These are phyloP conservation scores for Pythium utonaiense DNA, from an alignment of 352 stramenopile genomes.

Conservation along the genomic window DNA sequence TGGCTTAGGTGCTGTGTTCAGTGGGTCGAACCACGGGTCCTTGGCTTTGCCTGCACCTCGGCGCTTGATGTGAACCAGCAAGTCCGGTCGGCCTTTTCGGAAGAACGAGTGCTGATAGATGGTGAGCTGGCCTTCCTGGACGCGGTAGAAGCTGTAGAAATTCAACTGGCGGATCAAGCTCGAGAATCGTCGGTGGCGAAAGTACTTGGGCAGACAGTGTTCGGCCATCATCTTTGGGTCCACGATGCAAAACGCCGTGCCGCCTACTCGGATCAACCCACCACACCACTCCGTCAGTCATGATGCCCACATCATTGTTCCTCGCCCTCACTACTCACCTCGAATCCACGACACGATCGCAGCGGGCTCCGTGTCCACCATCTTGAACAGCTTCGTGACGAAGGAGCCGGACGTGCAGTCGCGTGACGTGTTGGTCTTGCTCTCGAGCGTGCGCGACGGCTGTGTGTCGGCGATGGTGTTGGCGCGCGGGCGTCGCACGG, in stretches of 20 bases:
- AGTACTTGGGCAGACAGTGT: conserved; percentile 89
- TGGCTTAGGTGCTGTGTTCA: conserved; percentile 23
- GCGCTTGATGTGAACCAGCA: conserved; percentile 84
- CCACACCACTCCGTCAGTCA: too few relatives aligned
- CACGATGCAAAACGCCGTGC: conserved; percentile 90
- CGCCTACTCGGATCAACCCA: conserved; percentile 33
- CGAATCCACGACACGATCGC: conserved; percentile 80
- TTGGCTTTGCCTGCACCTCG: conserved; percentile 80
- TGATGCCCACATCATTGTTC: too few relatives aligned
- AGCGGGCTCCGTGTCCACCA: conserved; percentile 79
- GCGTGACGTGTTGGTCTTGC: conserved; percentile 12
- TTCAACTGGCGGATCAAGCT: conserved; percentile 89
- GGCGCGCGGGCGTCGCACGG: conserved; percentile 17
- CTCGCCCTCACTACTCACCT: conserved; percentile 7
- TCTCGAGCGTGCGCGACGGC: conserved; percentile 17
- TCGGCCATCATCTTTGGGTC: conserved; percentile 87
- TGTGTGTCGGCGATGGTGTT: conserved; percentile 22
- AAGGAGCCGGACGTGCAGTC: conserved; percentile 61
- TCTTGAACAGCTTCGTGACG: conserved; percentile 83
- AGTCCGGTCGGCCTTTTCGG: conserved; percentile 71
- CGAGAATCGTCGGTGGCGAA: conserved; percentile 86
- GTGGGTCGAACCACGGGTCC: conserved; percentile 80
- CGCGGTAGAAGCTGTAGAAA: conserved; percentile 91
- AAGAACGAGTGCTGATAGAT: conserved; percentile 88
- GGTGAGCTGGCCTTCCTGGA: conserved; percentile 80